Conservation (phyloP, 164 flowering plant genomes). For the Dillenia turbinata region DNA sequence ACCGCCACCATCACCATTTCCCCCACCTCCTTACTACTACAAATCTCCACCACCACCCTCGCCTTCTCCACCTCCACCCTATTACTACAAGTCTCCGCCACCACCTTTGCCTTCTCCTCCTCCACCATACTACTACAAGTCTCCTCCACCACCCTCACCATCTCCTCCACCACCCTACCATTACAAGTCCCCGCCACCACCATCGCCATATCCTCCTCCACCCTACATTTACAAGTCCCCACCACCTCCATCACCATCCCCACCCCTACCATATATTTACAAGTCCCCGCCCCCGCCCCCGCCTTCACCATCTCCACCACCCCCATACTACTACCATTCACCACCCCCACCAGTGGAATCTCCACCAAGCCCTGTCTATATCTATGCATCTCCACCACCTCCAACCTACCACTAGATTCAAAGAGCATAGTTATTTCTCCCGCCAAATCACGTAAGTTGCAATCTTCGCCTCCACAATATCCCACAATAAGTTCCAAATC, state of each 20-base stretch:
- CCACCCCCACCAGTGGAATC: constrained; percentile 7
- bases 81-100: background rate
- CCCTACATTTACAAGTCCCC: constrained; percentile 3
- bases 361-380: background rate
- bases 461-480: too few species aligned
- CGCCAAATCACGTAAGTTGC: background rate
- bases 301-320: background rate
- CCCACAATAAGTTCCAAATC: too few species aligned
- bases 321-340: background rate
- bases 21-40: background rate
- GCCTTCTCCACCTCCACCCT: background rate
- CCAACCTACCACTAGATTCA: background rate
- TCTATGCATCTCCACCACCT: background rate
- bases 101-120: constrained; percentile 7
- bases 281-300: too few species aligned
- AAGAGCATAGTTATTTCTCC: background rate
- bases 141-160: constrained; percentile 23
- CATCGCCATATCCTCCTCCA: constrained; percentile 6
- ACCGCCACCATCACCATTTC: background rate
- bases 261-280: background rate
- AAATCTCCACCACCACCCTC: background rate
- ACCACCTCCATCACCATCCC: constrained; percentile 2
- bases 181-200: constrained; percentile 15
- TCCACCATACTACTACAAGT: constrained; percentile 14
- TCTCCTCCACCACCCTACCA: constrained; percentile 14